Base-by-base conservation (phyloP, 495 filamentous ascomycete genomes). In the Parathielavia hyrcaniae region DNA sequence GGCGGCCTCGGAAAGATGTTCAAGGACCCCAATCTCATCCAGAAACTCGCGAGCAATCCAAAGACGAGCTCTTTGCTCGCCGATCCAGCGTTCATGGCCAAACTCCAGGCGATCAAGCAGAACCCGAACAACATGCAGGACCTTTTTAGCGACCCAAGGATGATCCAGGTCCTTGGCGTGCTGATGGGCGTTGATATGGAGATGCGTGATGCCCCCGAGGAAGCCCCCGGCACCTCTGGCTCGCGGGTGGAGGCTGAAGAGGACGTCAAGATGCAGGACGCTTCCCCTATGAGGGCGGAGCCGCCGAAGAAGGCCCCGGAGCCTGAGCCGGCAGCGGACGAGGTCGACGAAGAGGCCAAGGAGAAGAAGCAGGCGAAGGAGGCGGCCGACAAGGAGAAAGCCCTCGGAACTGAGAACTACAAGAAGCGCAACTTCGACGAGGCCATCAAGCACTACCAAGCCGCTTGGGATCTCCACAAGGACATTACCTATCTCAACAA, bases 401-500 rank as follows among this genome's bases (percentile, higher is more conserved):
- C 84, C 55, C 78, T 96, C 49, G 93, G 93, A 55, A 99, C 91
- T 26, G 89, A 95, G 62, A 85, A 85, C 67, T 99, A 99, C 79
- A 99, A 97, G 84, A 96, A 97, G 82, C 83, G 90, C 64, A 83
- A 96, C 66, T 93, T 97, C 57, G 95, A 97, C 64, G 82, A 85
- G 65, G 93, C 93, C 44, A 95, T 97, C 65, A 84, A 89, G 71
- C 91, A 99, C 77, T 99, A 99, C 76, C 80, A 75, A 66, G 96
- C 95, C 70, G 93, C 93, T 2, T 99, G 95, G 95, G 88, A 91
- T 49, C 61, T 92, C 47, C 77, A 91, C 83, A 91, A 96, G 78
- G 93, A 99, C 62, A 91, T 97, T 67, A 93, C 91, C 14, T 99
- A 97, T 71, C 78, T 97, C 60, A 97, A 95, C 77, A 99, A 99